These are phyloP conservation scores for Thelephora aurantiotincta DNA, from an alignment of 768 basidiomycete genomes.

Conservation along the genomic window DNA sequence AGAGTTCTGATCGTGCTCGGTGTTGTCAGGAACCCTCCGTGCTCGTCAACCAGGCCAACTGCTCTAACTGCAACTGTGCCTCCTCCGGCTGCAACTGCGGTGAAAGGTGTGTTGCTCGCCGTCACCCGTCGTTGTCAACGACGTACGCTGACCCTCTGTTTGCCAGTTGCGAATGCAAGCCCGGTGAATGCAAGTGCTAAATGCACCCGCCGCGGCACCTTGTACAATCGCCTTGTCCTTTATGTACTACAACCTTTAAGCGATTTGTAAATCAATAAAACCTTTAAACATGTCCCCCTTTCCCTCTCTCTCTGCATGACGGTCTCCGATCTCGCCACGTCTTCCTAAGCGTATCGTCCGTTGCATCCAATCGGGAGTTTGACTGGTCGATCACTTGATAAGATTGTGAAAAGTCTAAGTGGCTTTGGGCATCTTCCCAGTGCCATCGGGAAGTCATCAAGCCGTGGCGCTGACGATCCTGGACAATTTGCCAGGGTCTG, in stretches of 20 bases:
- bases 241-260: neutral
- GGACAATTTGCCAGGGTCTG: too few relatives aligned
- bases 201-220: neutral
- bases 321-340: too few relatives aligned
- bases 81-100: neutral
- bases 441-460: too few relatives aligned
- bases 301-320: too few relatives aligned
- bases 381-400: too few relatives aligned
- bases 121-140: neutral
- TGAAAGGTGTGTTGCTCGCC: neutral
- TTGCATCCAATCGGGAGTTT: too few relatives aligned
- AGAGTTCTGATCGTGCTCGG: neutral
- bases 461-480: too few relatives aligned
- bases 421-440: too few relatives aligned
- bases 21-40: neutral
- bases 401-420: too few relatives aligned
- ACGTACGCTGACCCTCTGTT: neutral
- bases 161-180: slow-evolving; percentile 20
- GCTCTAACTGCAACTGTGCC: neutral
- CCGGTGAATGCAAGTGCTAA: slow-evolving; percentile 21
- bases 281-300: too few relatives aligned
- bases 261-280: too few relatives aligned
- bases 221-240: neutral
- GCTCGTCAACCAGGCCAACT: neutral
- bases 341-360: too few relatives aligned